Evolutionary conservation across 495 filamentous ascomycete species (phyloP).

Genomic region (Stereocaulon alpinum): DNA sequence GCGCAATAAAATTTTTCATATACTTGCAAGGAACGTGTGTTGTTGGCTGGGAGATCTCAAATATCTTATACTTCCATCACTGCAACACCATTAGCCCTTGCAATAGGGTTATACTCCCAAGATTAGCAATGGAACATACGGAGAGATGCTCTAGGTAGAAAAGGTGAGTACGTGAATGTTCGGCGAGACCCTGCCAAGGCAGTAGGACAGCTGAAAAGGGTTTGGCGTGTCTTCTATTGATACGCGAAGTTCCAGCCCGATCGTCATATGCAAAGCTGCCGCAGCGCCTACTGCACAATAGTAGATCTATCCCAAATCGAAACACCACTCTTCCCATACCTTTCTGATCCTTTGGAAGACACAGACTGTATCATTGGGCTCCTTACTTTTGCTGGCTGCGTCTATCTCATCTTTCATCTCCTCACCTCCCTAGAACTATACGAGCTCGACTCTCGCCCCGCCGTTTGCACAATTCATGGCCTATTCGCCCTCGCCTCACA

Average conservation of each 20-base stretch:
- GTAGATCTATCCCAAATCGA: not conserved
- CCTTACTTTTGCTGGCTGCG: not conserved
- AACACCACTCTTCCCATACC: not conserved
- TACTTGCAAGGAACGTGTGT: no score
- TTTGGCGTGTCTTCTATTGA: conserved; percentile 3
- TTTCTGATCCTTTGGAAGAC: not conserved
- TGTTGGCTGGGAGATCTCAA: no score
- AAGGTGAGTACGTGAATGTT: not conserved
- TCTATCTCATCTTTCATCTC: not conserved
- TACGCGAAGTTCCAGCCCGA: conserved; percentile 1
- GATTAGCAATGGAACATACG: no score
- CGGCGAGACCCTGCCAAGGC: not conserved
- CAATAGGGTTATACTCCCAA: not conserved
- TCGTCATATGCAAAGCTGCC: not conserved
- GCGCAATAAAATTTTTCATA: no score
- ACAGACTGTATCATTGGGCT: not conserved
- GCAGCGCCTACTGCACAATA: not conserved
- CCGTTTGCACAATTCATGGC: conserved; percentile 15
- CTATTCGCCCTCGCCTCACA: conserved; percentile 23
- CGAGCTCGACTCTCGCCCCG: not conserved
- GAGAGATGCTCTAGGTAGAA: not conserved
- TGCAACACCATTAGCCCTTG: not conserved
- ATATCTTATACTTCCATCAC: no score
- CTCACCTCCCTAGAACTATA: not conserved
- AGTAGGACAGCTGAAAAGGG: not conserved